Evolutionary conservation across 2,329 filamentous ascomycete species (phyloP).

Genomic region (Chaetomiaceae sp.): DNA sequence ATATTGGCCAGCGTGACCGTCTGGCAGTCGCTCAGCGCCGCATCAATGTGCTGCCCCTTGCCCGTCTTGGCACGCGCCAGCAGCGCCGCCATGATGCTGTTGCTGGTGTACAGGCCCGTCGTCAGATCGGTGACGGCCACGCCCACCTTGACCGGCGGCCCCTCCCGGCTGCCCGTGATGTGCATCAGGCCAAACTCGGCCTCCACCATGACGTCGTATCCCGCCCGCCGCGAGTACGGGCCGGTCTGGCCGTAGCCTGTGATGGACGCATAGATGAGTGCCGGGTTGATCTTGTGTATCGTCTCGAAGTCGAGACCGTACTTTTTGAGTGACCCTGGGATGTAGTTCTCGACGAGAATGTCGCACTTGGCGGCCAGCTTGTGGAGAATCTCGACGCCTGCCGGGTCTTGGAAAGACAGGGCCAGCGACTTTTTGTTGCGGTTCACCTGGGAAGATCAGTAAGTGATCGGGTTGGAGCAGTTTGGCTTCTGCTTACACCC

Average conservation of each 20-base stretch:
- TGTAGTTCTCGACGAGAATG: slow-evolving; percentile 93
- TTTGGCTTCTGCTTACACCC: slow-evolving; percentile 51
- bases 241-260: slow-evolving; percentile 97
- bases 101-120: slow-evolving; percentile 90
- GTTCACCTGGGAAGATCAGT: slow-evolving; percentile 61
- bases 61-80: slow-evolving; percentile 70
- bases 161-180: slow-evolving; percentile 84
- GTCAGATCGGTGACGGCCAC: slow-evolving; percentile 96
- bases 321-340: slow-evolving; percentile 83
- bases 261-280: slow-evolving; percentile 89
- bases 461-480: not conserved
- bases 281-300: slow-evolving; percentile 74
- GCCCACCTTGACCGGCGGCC: slow-evolving; percentile 92
- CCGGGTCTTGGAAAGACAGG: slow-evolving; percentile 81
- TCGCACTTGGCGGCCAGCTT: slow-evolving; percentile 80
- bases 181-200: slow-evolving; percentile 98
- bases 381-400: slow-evolving; percentile 83
- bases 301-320: slow-evolving; percentile 87
- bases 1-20: slow-evolving; percentile 94
- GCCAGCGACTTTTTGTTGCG: slow-evolving; percentile 95
- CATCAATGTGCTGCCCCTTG: slow-evolving; percentile 87
- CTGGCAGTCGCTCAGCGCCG: slow-evolving; percentile 88
- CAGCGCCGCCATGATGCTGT: slow-evolving; percentile 90
- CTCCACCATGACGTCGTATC: slow-evolving; percentile 99
- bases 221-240: slow-evolving; percentile 79